Conservation (phyloP, 2,329 filamentous ascomycete genomes). For the Verticillium dahliae region DNA sequence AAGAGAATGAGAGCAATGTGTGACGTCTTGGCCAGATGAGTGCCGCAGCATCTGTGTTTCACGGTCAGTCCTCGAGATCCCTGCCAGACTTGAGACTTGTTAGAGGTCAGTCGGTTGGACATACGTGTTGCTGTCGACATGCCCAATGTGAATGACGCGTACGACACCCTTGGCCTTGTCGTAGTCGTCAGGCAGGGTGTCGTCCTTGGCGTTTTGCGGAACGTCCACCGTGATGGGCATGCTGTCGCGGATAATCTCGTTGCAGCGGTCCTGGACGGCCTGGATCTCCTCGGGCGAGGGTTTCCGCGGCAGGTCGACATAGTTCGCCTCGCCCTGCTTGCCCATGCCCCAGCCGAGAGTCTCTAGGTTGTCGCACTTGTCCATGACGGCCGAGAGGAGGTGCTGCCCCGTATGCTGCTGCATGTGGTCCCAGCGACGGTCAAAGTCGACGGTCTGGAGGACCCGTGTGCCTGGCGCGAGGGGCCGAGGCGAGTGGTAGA, state of each 20-base stretch:
- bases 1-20: constrained; percentile 21
- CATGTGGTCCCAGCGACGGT: constrained; percentile 25
- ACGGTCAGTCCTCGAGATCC: neutral
- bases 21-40: constrained; percentile 21
- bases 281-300: constrained; percentile 16
- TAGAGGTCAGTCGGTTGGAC: constrained; percentile 1
- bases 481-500: constrained; percentile 14
- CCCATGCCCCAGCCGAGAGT: constrained; percentile 25
- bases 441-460: constrained; percentile 19
- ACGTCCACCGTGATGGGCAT: constrained; percentile 16
- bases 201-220: constrained; percentile 15
- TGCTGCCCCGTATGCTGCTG: constrained; percentile 25
- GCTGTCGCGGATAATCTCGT: constrained; percentile 17
- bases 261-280: constrained; percentile 17
- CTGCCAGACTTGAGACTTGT: neutral
- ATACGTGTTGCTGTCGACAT: constrained; percentile 21
- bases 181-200: constrained; percentile 20
- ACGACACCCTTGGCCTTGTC: constrained; percentile 21
- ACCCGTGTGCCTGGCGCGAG: constrained; percentile 13
- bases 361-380: constrained; percentile 14
- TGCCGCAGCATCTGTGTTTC: constrained; percentile 20
- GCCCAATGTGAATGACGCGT: constrained; percentile 20
- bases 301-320: constrained; percentile 21
- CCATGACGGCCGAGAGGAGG: constrained; percentile 22
- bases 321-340: constrained; percentile 18